Evolutionary conservation across 2,329 filamentous ascomycete genomes (phyloP), one percentile per base, ranked within the genome.

Genomic region (Fusarium siculi): DNA sequence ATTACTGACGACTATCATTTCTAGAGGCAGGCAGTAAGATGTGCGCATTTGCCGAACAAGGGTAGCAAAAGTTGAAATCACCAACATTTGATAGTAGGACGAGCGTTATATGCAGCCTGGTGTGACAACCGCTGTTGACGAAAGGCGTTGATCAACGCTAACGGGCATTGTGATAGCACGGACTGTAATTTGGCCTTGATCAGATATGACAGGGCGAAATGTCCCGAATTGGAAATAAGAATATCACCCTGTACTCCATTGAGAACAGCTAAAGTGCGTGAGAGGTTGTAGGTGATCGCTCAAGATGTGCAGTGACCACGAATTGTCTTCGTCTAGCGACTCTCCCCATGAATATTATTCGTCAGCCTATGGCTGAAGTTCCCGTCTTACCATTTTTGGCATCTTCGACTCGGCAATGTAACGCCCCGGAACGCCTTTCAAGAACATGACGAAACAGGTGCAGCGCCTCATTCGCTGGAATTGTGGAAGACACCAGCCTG

Each of bases 401-500:
- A 30, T 28, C 32, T 52, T 58, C 21, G 28, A 53, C 68, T 57
- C 39, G 47, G 23, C 44, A 74, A 74, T 74, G 55, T 53, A 56
- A 73, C 71, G 32, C 71, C 63, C 52, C 34, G 34, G 57, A 47
- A 52, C 44, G 40, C 59, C 52, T 70, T 69, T 71, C 49, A 63
- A 60, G 37, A 65, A 68, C 62, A 75, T 77, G 75, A 76, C 72
- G 65, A 67, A 70, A 66, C 57, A 66, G 54, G 47, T 72, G 58
- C 63, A 52, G 68, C 56, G 46, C 59, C 59, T 60, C 47, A 63
- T 49, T 68, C 40, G 46, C 53, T 67, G 40, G 43, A 57, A 52
- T 68, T 66, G 37, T 53, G 28, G 36, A 50, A 32, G 50, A 50
- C 58, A 65, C 36, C 52, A 57, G 39, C 47, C 39, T 43, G 39